Conservation (phyloP, 2,329 filamentous ascomycete genomes). For the Ampelomyces quisqualis region DNA sequence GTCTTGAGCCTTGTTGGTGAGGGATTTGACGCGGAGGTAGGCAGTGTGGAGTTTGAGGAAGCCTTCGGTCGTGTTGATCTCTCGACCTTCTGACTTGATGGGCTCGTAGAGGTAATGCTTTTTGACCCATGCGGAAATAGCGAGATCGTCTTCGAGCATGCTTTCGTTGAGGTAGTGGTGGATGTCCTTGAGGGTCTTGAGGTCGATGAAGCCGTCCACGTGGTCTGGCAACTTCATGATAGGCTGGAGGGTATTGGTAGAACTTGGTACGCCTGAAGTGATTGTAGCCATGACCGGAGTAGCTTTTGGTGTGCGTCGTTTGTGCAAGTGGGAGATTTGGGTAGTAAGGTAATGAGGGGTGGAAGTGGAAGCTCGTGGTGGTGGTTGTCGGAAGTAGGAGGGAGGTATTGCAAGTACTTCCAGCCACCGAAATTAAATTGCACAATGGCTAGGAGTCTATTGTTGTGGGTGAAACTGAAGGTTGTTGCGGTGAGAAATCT, state of each 20-base stretch:
- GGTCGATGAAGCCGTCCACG: constrained; percentile 25
- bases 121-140: constrained; percentile 27
- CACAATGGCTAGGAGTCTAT: not conserved
- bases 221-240: constrained; percentile 16
- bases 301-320: not conserved
- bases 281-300: constrained; percentile 14
- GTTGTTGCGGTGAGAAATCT: constrained; percentile 1
- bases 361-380: not conserved
- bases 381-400: not conserved
- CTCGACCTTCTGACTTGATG: constrained; percentile 7
- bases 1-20: constrained; percentile 34
- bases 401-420: too few relatives aligned
- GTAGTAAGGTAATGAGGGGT: not conserved
- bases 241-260: constrained; percentile 6
- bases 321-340: not conserved
- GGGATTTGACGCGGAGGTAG: constrained; percentile 29
- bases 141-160: constrained; percentile 18
- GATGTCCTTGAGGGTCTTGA: constrained; percentile 25
- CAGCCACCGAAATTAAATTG: not conserved
- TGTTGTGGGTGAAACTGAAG: constrained; percentile 1
- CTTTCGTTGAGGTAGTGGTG: constrained; percentile 23
- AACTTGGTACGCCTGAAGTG: constrained; percentile 1
- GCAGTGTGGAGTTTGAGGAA: constrained; percentile 30
- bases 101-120: constrained; percentile 22
- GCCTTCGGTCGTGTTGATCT: constrained; percentile 23